Evolutionary conservation across 768 basidiomycete species (phyloP), one percentile per base, ranked within the genome.

Genomic region (Udeniomyces megalosporus): DNA sequence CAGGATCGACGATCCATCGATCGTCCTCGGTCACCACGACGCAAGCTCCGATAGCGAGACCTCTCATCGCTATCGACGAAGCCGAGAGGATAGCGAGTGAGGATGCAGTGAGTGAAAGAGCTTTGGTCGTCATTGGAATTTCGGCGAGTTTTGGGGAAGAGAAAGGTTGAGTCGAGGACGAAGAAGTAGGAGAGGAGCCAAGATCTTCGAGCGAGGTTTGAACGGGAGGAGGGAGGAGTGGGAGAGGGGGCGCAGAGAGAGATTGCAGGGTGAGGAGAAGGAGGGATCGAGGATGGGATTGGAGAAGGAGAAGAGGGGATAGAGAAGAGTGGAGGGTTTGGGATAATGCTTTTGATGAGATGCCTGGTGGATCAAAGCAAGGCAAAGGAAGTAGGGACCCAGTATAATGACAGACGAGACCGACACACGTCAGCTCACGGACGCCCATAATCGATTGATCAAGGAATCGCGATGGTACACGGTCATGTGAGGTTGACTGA

Each of bases 231-330:
- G 63, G 58, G 15, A 65, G 49, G 24, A 53, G 38, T 58, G 69
- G 67, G 1, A 60, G 66, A n/a, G 67, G 71, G 47, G 22, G 50
- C 11, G 71, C 61, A 1, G 73, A 70, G 1, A 87, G 75, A 2
- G 79, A 76, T 71, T 90, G 88, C 0, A 85, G 77, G 1, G 86
- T 83, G n/a, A 90, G 76, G 67, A 88, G 87, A 2, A 88, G 75
- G 11, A 87, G 77, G 2, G 84, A 82, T 15, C 88, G 76, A 8
- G 88, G 88, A 62, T 83, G 78, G 52, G 80, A 79, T 4, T 78
- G 75, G 52, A 88, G 79, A n/a, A 87, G 74, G 44, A 87, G 75
- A 0, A 80, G 76, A 4, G 84, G 84, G 15, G 80, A 73, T 29
- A 90, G 71, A 14, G 82, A 75, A 4, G 79, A 73, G 22, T 80